Evolutionary conservation across 139 green algal species (phyloP), one percentile per base, ranked within the genome.

Genomic region (Micractinium sp.): DNA sequence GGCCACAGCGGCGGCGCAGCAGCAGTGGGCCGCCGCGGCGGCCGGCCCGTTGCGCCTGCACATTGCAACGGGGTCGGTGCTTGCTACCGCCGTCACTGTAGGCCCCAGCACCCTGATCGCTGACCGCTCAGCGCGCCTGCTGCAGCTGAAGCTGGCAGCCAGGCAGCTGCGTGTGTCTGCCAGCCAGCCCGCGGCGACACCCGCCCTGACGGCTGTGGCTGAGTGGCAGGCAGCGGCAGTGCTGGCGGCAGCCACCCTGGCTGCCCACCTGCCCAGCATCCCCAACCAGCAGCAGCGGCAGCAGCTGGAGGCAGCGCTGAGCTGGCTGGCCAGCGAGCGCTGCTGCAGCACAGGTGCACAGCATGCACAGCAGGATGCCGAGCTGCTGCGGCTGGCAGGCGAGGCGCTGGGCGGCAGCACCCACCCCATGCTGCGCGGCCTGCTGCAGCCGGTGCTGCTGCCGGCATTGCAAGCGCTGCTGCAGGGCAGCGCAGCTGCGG

Each of bases 101-200:
- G 53, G 31, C 47, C 4, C 87, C 53, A 36, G 60, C 18, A 93
- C 86, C 60, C 92, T 92, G 4, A 77, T 84, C 12, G 56, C 73
- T 3, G 80, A 84, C 31, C 86, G 90, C 39, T 63, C 66, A 0
- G 90, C 92, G 27, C 91, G 94, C 20, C 88, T 97, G 83, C 88
- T 94, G 76, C 96, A 98, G 92, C 95, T 98, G 27, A 87, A 93
- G 79, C 82, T 97, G 39, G 95, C 95, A 0, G 89, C 89, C 1
- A 87, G 93, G 20, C 92, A 94, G 41, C 85, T 94, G 66, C 63
- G 82, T 9, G 90, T 88, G 81, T 73, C 47, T 39, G 87, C 22
- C 63, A 85, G 71, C 73, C 75, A 67, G 16, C 73, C 78, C 25
- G 60, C 29, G 53, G 80, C 3, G 18, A 33, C 77, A 85, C 56